Evolutionary conservation across 371 early-diverging fungal species (phyloP), one percentile per base, ranked within the genome.

Genomic region (Rhizopus stolonifer): DNA sequence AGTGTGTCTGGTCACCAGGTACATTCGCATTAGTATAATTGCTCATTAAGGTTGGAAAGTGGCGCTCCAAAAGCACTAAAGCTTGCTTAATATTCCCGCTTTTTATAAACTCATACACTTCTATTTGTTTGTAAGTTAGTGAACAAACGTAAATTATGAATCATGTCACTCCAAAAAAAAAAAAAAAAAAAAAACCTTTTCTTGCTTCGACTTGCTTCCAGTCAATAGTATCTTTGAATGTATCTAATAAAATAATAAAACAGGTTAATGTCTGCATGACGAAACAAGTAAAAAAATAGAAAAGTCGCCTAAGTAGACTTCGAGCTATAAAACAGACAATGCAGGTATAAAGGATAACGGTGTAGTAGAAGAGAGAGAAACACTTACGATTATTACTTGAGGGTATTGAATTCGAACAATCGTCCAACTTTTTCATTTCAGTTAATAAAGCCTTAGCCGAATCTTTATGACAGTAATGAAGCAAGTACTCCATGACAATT

Each of bases 401-500:
- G 4, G 47, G 15, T 48, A 47, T 40, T 42, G 46, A 24, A 14
- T 46, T 39, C 15, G 50, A 23, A 25, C 56, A 56, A 15, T 18
- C 26, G 31, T 56, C 53, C 10, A 57, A 19, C 10, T 3, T 11
- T 4, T 45, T 21, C 17, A 62, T 45, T 13, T 62, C 62, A 39
- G 47, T 45, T 36, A 62, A 21, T 38, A 62, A 14, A 10, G 53
- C 32, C 38, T 45, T 62, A 29, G 57, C 62, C 31, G 62, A 48
- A 26, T 57, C 32, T 40, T 56, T 43, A 31, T 62, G 52, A 7
- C 62, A 57, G n/a, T 62, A 56, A 49, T 62, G 62, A 25, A 62
- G 54, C 11, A 62, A 33, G n/a, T 62, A 57, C 18, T 62, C 62
- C 38, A 57, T 53, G 5, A 62, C 45, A 11, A 62, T 62, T n/a